A percentile compares a stretch with the other conserved stretches of the same genome.
phyloP scores from a whole-genome alignment of 2,329 filamentous ascomycete species.

The Exophiala viscosa region DNA sequence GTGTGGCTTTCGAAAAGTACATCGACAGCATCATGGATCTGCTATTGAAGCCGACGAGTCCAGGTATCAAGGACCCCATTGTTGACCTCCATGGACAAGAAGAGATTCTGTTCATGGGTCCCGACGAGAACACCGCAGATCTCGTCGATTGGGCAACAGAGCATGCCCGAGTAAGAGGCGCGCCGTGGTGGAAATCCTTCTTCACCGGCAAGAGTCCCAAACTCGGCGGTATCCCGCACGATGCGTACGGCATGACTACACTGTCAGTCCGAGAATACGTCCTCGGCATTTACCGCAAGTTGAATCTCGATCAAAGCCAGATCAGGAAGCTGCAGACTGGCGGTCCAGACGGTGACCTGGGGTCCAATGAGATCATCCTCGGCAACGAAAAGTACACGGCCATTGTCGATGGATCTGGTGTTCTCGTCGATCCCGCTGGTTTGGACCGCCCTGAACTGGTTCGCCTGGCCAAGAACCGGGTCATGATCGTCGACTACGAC shows the following conservation, averaged over 20 bases:
- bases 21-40: conserved; percentile 98
- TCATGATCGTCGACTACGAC: conserved; percentile 89
- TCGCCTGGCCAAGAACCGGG: conserved; percentile 77
- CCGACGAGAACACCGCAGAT: conserved; percentile 97
- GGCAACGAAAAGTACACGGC: conserved; percentile 93
- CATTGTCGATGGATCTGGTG: conserved; percentile 94
- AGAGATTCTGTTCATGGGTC: conserved; percentile 97
- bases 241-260: conserved; percentile 96
- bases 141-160: conserved; percentile 98
- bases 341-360: conserved; percentile 92
- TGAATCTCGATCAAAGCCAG: conserved; percentile 77
- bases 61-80: conserved; percentile 97
- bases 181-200: conserved; percentile 99
- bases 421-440: conserved; percentile 88
- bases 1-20: conserved; percentile 97
- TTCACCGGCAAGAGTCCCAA: conserved; percentile 98
- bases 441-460: conserved; percentile 78
- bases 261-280: conserved; percentile 95
- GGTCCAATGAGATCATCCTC: conserved; percentile 95
- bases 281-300: conserved; percentile 93
- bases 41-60: conserved; percentile 80
- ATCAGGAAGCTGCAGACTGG: conserved; percentile 96
- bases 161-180: conserved; percentile 80
- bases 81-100: conserved; percentile 92
- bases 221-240: conserved; percentile 93